These are phyloP conservation scores for Selaginella tamariscina DNA, from an alignment of 75 land plant species.

Conservation along the genomic window DNA sequence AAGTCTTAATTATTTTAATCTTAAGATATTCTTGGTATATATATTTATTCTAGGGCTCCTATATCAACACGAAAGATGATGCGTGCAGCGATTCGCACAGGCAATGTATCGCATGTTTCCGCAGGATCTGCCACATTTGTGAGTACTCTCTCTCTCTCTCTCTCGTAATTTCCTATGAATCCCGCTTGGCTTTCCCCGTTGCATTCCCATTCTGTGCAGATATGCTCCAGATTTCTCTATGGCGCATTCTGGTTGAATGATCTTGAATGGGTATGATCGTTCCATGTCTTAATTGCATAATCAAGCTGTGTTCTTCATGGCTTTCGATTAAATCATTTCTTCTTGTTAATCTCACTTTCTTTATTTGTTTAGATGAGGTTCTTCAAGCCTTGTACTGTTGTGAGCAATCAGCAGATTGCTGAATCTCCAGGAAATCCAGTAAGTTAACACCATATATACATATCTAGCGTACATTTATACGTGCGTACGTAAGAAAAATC, in stretches of 20 bases:
- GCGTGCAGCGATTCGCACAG: not conserved
- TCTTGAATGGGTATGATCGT: not conserved
- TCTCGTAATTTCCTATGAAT: not conserved
- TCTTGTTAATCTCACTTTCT: not conserved
- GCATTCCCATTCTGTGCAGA: not conserved
- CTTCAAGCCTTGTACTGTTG: not conserved
- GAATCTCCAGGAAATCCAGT: too few species aligned
- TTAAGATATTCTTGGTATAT: too few species aligned
- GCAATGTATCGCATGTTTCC: not conserved
- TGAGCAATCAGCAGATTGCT: not conserved
- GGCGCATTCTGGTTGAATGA: not conserved
- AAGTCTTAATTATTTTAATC: too few species aligned
- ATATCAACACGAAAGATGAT: not conserved
- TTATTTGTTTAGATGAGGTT: not conserved
- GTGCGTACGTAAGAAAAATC: too few species aligned
- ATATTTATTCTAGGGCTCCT: too few species aligned
- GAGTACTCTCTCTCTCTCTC: not conserved
- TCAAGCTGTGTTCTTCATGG: not conserved
- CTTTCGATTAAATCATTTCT: not conserved
- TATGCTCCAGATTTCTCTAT: not conserved
- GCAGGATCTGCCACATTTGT: not conserved
- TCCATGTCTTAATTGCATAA: not conserved
- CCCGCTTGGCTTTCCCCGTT: not conserved
- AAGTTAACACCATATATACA: too few species aligned
- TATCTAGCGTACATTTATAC: too few species aligned